These are phyloP conservation scores for Phytophthora cajani DNA, from an alignment of 352 stramenopile genomes.

Conservation along the genomic window DNA sequence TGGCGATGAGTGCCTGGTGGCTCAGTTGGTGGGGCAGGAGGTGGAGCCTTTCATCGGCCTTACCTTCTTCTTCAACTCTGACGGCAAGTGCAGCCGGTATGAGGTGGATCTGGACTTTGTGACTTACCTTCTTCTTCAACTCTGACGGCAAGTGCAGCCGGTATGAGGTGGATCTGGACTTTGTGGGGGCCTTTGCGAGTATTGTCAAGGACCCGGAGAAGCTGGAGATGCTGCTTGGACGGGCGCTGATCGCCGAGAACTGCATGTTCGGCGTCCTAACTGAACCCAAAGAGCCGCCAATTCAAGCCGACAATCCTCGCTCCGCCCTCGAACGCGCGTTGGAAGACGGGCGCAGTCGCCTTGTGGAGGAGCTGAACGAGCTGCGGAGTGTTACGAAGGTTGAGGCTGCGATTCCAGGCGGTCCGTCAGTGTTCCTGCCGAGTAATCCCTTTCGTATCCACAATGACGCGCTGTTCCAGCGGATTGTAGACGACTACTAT, in stretches of 20 bases:
- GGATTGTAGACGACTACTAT: conserved; percentile 14
- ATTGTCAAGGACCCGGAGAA: conserved; percentile 40
- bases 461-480: neutral
- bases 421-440: neutral
- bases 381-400: neutral
- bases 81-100: conserved; percentile 34
- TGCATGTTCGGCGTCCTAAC: conserved; percentile 26
- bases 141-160: conserved; percentile 25
- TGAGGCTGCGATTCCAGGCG: neutral
- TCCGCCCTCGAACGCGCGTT: neutral
- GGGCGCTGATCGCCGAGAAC: conserved; percentile 41
- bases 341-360: conserved; percentile 6
- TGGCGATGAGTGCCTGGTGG: conserved; percentile 41
- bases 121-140: conserved; percentile 51
- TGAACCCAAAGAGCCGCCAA: neutral
- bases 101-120: conserved; percentile 45
- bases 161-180: conserved; percentile 45
- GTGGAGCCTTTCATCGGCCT: conserved; percentile 29
- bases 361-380: conserved; percentile 3
- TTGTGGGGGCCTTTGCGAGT: conserved; percentile 37
- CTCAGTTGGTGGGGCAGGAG: conserved; percentile 47
- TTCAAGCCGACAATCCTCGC: neutral
- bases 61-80: conserved; percentile 48
- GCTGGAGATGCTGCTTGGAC: conserved; percentile 37
- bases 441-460: neutral